Conservation (phyloP, 306 rosid species). For the Comarum palustre region DNA sequence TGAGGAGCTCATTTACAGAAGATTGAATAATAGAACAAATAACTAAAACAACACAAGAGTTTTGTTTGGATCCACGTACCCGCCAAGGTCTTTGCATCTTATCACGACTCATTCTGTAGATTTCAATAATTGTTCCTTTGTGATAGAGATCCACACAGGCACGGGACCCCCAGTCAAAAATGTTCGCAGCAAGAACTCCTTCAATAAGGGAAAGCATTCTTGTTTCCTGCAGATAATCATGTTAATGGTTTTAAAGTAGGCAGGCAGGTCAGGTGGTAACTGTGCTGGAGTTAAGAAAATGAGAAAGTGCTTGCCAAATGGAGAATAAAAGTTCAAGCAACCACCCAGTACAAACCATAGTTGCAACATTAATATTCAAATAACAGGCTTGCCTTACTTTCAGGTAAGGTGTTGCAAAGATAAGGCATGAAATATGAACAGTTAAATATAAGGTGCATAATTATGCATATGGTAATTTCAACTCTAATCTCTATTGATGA, state of each 20-base stretch:
- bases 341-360: neutral
- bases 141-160: constrained; percentile 99
- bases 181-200: constrained; percentile 99
- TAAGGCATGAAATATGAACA: constrained; percentile 2
- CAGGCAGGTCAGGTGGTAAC: constrained; percentile 9
- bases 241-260: constrained; percentile 18
- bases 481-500: neutral
- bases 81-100: constrained; percentile 98
- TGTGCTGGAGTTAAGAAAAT: constrained; percentile 9
- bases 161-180: constrained; percentile 98
- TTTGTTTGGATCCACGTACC: constrained; percentile 41
- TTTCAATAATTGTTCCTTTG: constrained; percentile 95
- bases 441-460: neutral
- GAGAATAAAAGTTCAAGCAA: neutral
- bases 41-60: neutral
- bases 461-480: neutral
- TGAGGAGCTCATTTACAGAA: neutral
- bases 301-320: neutral
- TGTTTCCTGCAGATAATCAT: constrained; percentile 58
- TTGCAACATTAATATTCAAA: neutral
- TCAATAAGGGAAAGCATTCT: constrained; percentile 83
- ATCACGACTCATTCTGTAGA: constrained; percentile 95
- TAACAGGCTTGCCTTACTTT: neutral
- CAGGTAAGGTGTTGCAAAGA: neutral
- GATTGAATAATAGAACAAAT: neutral